phyloP scores from a whole-genome alignment of 2,329 filamentous ascomycete species.

The Aspergillus glaucus region DNA sequence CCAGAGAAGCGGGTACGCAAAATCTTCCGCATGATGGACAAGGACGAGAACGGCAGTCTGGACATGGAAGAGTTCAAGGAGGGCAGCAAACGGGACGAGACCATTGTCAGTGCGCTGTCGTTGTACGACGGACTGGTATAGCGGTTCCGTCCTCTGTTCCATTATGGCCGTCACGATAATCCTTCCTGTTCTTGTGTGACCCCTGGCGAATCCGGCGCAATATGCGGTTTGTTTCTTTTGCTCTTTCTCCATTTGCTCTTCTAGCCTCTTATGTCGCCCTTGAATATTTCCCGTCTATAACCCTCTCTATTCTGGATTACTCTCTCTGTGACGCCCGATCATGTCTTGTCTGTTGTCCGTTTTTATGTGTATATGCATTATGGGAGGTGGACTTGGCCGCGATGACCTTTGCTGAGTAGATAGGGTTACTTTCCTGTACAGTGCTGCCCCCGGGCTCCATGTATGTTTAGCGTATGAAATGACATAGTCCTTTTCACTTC shows the following conservation, averaged over 20 bases:
- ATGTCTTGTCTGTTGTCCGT: too few relatives aligned
- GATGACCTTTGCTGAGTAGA: too few relatives aligned
- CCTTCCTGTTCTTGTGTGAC: neutral
- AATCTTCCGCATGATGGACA: conserved; percentile 99
- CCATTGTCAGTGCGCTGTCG: conserved; percentile 93
- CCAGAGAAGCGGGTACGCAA: conserved; percentile 96
- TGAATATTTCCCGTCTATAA: too few relatives aligned
- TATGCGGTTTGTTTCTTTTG: neutral
- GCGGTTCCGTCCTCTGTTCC: conserved; percentile 3
- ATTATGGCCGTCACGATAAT: neutral
- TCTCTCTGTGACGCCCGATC: too few relatives aligned
- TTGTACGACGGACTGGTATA: conserved; percentile 93
- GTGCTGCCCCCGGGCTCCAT: too few relatives aligned
- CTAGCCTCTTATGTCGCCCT: neutral
- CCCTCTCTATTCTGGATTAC: too few relatives aligned
- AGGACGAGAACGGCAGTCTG: conserved; percentile 95
- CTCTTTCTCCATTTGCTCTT: neutral
- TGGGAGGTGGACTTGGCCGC: too few relatives aligned
- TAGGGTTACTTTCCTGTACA: too few relatives aligned
- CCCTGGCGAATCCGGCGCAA: conserved; percentile 4
- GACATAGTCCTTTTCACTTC: too few relatives aligned
- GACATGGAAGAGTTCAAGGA: conserved; percentile 99
- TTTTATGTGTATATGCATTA: too few relatives aligned
- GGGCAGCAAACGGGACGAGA: conserved; percentile 97
- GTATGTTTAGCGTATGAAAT: too few relatives aligned